Conservation (phyloP, 2,329 filamentous ascomycete species). For the Penicillium corylophilum region DNA sequence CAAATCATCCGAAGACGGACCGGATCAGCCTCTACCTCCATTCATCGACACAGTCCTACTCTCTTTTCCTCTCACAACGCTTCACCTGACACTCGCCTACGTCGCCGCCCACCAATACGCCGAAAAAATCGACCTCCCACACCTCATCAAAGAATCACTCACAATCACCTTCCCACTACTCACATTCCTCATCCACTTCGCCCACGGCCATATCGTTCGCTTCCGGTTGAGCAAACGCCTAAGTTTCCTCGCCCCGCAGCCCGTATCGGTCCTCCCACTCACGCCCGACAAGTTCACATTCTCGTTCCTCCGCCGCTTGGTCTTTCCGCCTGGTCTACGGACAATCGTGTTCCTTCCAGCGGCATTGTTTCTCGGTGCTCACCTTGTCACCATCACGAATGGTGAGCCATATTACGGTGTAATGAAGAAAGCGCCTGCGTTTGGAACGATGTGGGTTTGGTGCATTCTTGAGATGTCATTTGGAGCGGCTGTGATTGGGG, state of each 20-base stretch:
- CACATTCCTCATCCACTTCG: slow-evolving; percentile 45
- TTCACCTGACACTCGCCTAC: slow-evolving; percentile 48
- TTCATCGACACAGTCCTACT: slow-evolving; percentile 46
- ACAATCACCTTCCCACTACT: slow-evolving; percentile 44
- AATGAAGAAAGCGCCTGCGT: slow-evolving; percentile 86
- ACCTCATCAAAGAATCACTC: slow-evolving; percentile 37
- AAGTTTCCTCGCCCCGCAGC: slow-evolving; percentile 8
- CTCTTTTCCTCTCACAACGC: slow-evolving; percentile 42
- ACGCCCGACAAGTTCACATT: slow-evolving; percentile 25
- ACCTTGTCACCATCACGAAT: slow-evolving; percentile 80
- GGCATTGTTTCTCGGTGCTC: slow-evolving; percentile 60
- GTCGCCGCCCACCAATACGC: slow-evolving; percentile 50
- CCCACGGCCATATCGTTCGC: slow-evolving; percentile 45
- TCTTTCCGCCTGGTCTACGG: slow-evolving; percentile 35
- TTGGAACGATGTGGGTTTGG: slow-evolving; percentile 93
- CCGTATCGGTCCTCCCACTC: slow-evolving; percentile 27
- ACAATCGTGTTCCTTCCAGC: slow-evolving; percentile 37
- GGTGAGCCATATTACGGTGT: slow-evolving; percentile 76
- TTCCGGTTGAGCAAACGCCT: slow-evolving; percentile 18
- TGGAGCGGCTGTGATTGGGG: slow-evolving; percentile 59
- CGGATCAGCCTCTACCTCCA: slow-evolving; percentile 32
- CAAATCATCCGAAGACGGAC: slow-evolving; percentile 12
- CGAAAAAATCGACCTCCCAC: slow-evolving; percentile 33
- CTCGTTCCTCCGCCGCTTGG: slow-evolving; percentile 27
- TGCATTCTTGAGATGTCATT: slow-evolving; percentile 82